These are phyloP conservation scores for Elsinoe arachidis DNA, from an alignment of 2,329 filamentous ascomycete species.

Conservation along the genomic window DNA sequence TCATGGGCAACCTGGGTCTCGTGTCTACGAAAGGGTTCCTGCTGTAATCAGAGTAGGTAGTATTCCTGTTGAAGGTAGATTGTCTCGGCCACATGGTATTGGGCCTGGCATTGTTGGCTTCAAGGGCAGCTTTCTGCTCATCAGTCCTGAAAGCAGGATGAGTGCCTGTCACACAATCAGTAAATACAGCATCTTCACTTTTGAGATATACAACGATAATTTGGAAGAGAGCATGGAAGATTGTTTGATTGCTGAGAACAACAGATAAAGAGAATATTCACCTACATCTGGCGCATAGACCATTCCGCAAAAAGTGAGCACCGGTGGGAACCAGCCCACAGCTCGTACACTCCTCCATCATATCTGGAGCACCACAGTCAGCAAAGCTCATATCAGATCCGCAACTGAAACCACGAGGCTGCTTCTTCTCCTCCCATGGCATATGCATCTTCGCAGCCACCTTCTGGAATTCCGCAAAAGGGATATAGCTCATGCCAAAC, in stretches of 20 bases:
- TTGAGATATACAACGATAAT: too few relatives aligned
- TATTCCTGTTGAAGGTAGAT: neutral
- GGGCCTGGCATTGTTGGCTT: neutral
- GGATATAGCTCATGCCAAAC: neutral
- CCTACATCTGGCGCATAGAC: slow-evolving; percentile 6
- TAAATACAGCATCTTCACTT: neutral
- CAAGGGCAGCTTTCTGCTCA: neutral
- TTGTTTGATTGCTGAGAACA: neutral
- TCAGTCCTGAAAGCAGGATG: neutral
- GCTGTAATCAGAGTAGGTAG: neutral
- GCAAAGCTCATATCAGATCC: slow-evolving; percentile 10
- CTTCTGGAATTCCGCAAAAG: neutral
- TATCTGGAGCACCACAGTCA: slow-evolving; percentile 6
- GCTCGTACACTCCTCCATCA: slow-evolving; percentile 3
- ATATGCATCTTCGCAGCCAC: neutral
- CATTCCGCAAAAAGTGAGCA: slow-evolving; percentile 4
- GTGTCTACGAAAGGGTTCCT: slow-evolving; percentile 4
- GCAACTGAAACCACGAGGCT: neutral
- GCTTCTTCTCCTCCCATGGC: slow-evolving; percentile 6
- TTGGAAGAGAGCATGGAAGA: neutral
- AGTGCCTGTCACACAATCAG: neutral
- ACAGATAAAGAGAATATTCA: neutral
- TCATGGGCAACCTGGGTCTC: neutral
- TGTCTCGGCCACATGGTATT: slow-evolving; percentile 1
- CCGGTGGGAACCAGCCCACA: slow-evolving; percentile 8